Conservation (phyloP, 179 eudicot species). For the Silene coronaria region DNA sequence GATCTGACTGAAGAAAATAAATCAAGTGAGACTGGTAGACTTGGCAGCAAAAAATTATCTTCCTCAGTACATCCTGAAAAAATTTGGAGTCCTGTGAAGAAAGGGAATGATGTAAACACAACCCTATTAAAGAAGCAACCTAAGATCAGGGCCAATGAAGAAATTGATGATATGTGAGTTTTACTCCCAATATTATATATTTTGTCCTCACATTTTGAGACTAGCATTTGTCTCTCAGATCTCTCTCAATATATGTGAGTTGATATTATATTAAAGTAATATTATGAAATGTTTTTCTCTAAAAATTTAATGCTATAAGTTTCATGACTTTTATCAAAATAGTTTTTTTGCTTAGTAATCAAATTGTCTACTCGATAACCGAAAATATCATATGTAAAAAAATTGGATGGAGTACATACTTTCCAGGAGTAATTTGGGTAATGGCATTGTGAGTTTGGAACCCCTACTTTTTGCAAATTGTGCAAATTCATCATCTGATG, state of each 20-base stretch:
- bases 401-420: not conserved
- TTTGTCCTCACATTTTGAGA: not conserved
- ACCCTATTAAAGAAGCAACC: constrained; percentile 30
- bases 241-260: not conserved
- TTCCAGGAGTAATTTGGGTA: not conserved
- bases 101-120: constrained; percentile 33
- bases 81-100: constrained; percentile 29
- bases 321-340: not conserved
- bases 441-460: constrained; percentile 1
- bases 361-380: not conserved
- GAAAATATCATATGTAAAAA: not conserved
- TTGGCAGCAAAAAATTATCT: constrained; percentile 35
- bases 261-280: not conserved
- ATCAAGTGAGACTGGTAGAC: constrained; percentile 30
- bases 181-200: not conserved
- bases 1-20: constrained; percentile 32
- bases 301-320: not conserved
- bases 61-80: constrained; percentile 36
- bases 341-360: not conserved
- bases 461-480: not conserved
- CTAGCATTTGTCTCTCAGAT: not conserved
- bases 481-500: not conserved
- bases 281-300: not conserved
- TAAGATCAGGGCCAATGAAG: constrained; percentile 28
- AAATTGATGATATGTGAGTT: constrained; percentile 44